These are phyloP conservation scores for Haplosporangium gracile DNA, from an alignment of 192 early-diverging fungal species.

Conservation along the genomic window DNA sequence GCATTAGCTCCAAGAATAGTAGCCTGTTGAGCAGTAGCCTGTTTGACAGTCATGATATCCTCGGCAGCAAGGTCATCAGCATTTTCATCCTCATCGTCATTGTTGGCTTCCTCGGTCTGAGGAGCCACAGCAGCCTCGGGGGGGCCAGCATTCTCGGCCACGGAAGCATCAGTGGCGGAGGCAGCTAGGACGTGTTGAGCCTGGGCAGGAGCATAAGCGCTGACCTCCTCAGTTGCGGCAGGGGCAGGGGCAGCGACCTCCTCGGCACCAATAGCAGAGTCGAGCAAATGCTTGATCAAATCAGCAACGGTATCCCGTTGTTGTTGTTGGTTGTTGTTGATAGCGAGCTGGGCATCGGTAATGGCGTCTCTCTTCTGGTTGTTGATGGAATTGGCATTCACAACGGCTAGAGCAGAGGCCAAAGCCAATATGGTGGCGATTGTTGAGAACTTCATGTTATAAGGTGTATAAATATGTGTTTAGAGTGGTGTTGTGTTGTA, in stretches of 20 bases:
- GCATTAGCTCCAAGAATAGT: conserved; percentile 11
- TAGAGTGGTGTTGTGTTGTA: background rate
- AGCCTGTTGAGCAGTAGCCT: conserved; percentile 12
- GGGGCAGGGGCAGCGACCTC: background rate
- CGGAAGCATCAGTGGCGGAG: background rate
- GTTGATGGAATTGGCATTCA: conserved; percentile 6
- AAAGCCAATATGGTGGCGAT: conserved; percentile 28
- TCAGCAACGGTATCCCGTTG: background rate
- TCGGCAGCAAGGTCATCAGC: background rate
- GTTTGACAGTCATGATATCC: background rate
- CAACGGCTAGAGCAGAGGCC: conserved; percentile 25
- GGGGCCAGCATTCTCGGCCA: background rate
- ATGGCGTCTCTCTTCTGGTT: background rate
- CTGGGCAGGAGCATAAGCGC: background rate
- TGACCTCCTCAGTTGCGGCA: background rate
- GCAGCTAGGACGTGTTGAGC: background rate
- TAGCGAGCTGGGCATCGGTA: background rate
- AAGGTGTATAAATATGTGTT: background rate
- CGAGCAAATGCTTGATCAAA: conserved; percentile 23
- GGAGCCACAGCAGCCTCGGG: background rate
- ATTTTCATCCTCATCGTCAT: conserved; percentile 11
- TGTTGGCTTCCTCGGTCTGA: background rate
- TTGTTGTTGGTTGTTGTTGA: background rate
- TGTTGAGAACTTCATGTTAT: conserved; percentile 34
- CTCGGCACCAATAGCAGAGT: conserved; percentile 10